Evolutionary conservation across 2,329 filamentous ascomycete species (phyloP).

Genomic region (Onygena corvina): DNA sequence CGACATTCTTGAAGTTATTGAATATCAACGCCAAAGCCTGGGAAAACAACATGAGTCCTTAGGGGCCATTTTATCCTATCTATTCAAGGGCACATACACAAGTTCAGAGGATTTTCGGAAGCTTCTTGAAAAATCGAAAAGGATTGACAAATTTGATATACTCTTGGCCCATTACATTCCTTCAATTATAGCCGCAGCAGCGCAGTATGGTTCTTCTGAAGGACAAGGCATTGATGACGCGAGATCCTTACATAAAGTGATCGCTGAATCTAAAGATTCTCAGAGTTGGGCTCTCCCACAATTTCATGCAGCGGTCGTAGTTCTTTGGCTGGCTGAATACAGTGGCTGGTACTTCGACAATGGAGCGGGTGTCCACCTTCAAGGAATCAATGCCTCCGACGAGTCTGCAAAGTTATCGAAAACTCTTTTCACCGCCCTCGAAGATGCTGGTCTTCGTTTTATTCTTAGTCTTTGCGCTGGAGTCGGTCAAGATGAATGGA

Average conservation of each 20-base stretch:
- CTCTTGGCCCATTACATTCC: slow-evolving; percentile 70
- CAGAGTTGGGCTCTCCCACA: slow-evolving; percentile 60
- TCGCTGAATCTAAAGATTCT: slow-evolving; percentile 56
- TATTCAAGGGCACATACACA: slow-evolving; percentile 64
- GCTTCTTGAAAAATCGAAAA: slow-evolving; percentile 57
- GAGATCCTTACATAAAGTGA: slow-evolving; percentile 54
- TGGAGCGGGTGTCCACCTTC: slow-evolving; percentile 46
- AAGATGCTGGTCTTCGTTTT: slow-evolving; percentile 87
- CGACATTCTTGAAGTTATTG: slow-evolving; percentile 63
- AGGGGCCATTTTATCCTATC: slow-evolving; percentile 63
- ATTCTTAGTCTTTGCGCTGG: slow-evolving; percentile 75
- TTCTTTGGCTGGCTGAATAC: slow-evolving; percentile 89
- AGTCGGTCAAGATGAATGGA: slow-evolving; percentile 68
- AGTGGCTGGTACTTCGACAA: slow-evolving; percentile 77
- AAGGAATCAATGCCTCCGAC: slow-evolving; percentile 50
- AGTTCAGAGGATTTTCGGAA: slow-evolving; percentile 59
- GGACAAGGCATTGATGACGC: slow-evolving; percentile 57
- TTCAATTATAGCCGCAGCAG: slow-evolving; percentile 62
- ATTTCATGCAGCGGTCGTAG: slow-evolving; percentile 64
- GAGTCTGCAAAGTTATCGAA: slow-evolving; percentile 61
- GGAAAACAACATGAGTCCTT: slow-evolving; percentile 83
- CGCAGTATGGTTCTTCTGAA: slow-evolving; percentile 66
- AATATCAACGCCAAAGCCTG: slow-evolving; percentile 68
- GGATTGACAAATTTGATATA: slow-evolving; percentile 64
- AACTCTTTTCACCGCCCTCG: slow-evolving; percentile 62